Evolutionary conservation across 257 asterid species (phyloP).

Genomic region (Mentha longifolia): DNA sequence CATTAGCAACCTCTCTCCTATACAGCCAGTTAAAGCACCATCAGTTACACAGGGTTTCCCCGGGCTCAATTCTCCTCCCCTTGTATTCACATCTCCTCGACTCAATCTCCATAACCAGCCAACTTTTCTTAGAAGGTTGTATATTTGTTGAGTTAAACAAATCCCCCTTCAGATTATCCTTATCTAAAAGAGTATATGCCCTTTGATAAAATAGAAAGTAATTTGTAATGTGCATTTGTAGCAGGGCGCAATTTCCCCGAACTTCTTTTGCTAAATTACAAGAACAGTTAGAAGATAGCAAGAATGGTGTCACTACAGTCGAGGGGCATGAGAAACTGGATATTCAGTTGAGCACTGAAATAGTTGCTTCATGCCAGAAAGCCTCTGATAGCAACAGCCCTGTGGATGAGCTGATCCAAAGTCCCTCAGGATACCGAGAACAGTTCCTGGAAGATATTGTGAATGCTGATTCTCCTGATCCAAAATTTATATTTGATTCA

Average conservation of each 20-base stretch:
- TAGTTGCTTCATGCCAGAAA: slow-evolving; percentile 7
- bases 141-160: background rate
- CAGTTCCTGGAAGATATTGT: slow-evolving; percentile 29
- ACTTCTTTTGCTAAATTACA: slow-evolving; percentile 14
- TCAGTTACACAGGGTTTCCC: slow-evolving; percentile 37
- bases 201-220: background rate
- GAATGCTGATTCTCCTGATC: slow-evolving; percentile 26
- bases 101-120: slow-evolving; percentile 29
- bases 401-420: slow-evolving; percentile 27
- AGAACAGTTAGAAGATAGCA: slow-evolving; percentile 23
- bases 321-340: slow-evolving; percentile 27
- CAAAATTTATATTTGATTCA: slow-evolving; percentile 22
- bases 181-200: background rate
- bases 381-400: slow-evolving; percentile 24
- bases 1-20: slow-evolving; percentile 40
- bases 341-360: slow-evolving; percentile 15
- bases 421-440: slow-evolving; percentile 18
- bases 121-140: slow-evolving; percentile 28
- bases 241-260: slow-evolving; percentile 31
- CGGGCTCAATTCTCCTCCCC: slow-evolving; percentile 39
- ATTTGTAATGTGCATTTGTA: slow-evolving; percentile 22
- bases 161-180: slow-evolving; percentile 10
- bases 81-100: slow-evolving; percentile 38
- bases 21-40: slow-evolving; percentile 33
- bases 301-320: slow-evolving; percentile 21